Conservation (phyloP, 2,329 filamentous ascomycete genomes). For the Colletotrichum sp. region DNA sequence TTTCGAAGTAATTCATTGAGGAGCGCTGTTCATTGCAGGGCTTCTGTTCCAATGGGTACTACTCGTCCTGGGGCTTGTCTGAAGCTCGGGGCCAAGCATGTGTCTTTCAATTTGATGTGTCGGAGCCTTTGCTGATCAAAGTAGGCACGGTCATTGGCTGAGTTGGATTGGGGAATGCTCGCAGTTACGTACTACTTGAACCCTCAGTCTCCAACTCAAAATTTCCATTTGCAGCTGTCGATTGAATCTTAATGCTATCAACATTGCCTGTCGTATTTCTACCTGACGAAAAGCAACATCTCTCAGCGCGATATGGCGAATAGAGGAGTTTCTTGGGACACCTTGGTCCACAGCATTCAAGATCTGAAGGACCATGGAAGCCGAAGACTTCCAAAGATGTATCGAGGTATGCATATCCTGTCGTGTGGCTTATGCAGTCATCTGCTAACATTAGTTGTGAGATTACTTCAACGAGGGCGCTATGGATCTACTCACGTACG, state of each 20-base stretch:
- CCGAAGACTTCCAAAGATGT: slow-evolving; percentile 42
- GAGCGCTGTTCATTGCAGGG: background rate
- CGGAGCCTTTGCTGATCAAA: background rate
- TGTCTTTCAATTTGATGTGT: background rate
- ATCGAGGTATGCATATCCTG: slow-evolving; percentile 23
- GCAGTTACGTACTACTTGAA: background rate
- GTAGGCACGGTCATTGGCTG: background rate
- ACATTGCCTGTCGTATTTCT: background rate
- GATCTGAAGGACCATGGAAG: slow-evolving; percentile 45
- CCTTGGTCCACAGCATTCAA: slow-evolving; percentile 10
- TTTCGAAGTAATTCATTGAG: background rate
- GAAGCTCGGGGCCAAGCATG: background rate
- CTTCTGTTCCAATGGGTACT: background rate
- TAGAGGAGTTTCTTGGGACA: slow-evolving; percentile 10
- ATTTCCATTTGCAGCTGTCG: background rate
- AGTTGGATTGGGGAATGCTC: background rate
- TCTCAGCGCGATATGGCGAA: slow-evolving; percentile 3
- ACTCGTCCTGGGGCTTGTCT: background rate
- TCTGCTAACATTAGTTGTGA: background rate
- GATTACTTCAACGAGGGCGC: slow-evolving; percentile 65
- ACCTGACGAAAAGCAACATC: background rate
- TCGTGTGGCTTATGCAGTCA: background rate
- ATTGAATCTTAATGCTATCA: background rate
- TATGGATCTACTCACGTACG: slow-evolving; percentile 55
- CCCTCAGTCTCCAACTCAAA: background rate